Evolutionary conservation across 169 alveolate species (phyloP).

Genomic region (Babesia sp.): DNA sequence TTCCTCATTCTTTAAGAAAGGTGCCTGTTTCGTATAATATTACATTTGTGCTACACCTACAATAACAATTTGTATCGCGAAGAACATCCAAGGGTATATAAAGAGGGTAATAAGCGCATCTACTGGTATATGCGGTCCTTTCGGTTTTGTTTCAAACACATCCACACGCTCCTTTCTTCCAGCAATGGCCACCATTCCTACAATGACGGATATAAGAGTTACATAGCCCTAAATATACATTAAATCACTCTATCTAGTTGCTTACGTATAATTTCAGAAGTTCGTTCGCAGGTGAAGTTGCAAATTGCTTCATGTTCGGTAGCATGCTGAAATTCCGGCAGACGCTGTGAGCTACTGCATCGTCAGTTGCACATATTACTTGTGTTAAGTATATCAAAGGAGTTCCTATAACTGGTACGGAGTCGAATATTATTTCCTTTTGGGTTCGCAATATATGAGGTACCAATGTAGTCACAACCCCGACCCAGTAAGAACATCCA

Average conservation of each 20-base stretch:
- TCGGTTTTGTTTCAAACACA: not conserved
- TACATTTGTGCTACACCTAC: not conserved
- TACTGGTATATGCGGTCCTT: not conserved
- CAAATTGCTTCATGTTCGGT: not conserved
- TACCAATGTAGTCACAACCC: slow-evolving; percentile 9
- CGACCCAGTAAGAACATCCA: slow-evolving; percentile 3
- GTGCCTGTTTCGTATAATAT: not conserved
- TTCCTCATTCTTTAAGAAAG: not conserved
- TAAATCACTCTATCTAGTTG: not conserved
- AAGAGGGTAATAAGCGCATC: not conserved
- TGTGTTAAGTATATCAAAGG: slow-evolving; percentile 36
- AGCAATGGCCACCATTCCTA: not conserved
- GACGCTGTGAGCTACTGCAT: not conserved
- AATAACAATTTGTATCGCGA: not conserved
- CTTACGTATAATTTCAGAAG: slow-evolving; percentile 13
- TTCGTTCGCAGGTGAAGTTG: too few relatives aligned
- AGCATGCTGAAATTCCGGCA: slow-evolving; percentile 11
- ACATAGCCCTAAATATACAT: not conserved
- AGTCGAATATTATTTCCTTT: slow-evolving; percentile 27
- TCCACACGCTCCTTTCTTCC: not conserved
- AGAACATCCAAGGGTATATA: slow-evolving; percentile 25
- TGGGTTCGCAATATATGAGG: slow-evolving; percentile 16
- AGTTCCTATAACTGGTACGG: slow-evolving; percentile 33
- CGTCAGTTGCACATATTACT: slow-evolving; percentile 29
- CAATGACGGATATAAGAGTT: not conserved